phyloP scores from a whole-genome alignment of 371 early-diverging fungal genomes.

The Mortierella sp. region DNA sequence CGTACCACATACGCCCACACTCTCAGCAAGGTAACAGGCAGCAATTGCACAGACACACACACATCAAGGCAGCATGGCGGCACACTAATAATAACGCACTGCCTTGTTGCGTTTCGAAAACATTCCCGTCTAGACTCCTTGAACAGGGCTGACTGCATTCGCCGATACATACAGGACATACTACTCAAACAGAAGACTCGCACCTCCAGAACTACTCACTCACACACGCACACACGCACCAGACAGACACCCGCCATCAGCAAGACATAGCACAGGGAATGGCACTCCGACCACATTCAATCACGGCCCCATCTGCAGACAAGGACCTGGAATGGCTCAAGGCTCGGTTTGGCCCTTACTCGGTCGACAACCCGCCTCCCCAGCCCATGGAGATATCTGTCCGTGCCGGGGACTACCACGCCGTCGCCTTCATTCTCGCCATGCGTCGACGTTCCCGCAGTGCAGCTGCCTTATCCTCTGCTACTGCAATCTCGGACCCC shows the following conservation, averaged over 20 bases:
- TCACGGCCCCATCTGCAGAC: conserved; percentile 20
- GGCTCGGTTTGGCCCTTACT: conserved; percentile 50
- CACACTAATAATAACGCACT: background rate
- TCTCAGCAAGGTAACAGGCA: background rate
- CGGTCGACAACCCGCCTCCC: conserved; percentile 47
- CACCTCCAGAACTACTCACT: no score
- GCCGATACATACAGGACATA: no score
- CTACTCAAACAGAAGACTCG: background rate
- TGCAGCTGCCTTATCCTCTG: conserved; percentile 7
- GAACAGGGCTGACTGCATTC: background rate
- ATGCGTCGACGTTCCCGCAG: conserved; percentile 48
- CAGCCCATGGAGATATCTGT: conserved; percentile 54
- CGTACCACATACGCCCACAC: no score
- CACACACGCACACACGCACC: no score
- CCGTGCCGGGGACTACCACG: conserved; percentile 50
- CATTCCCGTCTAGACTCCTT: background rate
- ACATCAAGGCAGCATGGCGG: background rate
- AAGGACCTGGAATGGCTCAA: conserved; percentile 53
- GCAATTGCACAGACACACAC: background rate
- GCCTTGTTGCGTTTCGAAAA: background rate
- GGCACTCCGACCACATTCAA: conserved; percentile 9
- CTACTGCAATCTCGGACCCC: background rate
- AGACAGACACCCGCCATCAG: background rate
- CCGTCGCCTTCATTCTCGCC: conserved; percentile 54
- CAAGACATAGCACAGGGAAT: background rate